phyloP scores from a whole-genome alignment of 345 rosid species.

The Gossypium australe region DNA sequence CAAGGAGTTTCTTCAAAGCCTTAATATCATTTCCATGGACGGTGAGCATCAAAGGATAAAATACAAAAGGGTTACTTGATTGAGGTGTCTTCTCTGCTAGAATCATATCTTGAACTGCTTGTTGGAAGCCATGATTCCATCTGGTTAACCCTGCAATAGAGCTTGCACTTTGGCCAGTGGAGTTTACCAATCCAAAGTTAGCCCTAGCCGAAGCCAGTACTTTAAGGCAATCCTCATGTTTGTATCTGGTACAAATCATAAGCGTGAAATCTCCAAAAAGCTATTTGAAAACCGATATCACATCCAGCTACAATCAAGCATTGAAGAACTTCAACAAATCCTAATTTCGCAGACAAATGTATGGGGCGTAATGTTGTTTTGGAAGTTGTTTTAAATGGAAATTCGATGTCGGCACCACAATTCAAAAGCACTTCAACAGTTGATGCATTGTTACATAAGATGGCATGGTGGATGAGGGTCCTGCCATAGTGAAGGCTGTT shows the following conservation, averaged over 20 bases:
- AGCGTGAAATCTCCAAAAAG: slow-evolving; percentile 47
- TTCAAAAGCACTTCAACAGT: slow-evolving; percentile 43
- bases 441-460: slow-evolving; percentile 47
- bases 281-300: slow-evolving; percentile 41
- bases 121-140: slow-evolving; percentile 45
- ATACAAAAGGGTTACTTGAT: slow-evolving; percentile 35
- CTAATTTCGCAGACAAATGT: slow-evolving; percentile 49
- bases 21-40: slow-evolving; percentile 32
- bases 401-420: slow-evolving; percentile 37
- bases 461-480: slow-evolving; percentile 57
- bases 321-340: slow-evolving; percentile 30
- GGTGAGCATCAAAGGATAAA: slow-evolving; percentile 31
- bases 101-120: slow-evolving; percentile 36
- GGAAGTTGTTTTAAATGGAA: slow-evolving; percentile 27
- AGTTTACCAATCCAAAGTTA: slow-evolving; percentile 43
- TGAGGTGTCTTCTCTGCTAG: slow-evolving; percentile 30
- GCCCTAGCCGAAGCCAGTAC: slow-evolving; percentile 41
- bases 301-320: slow-evolving; percentile 35
- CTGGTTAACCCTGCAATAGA: slow-evolving; percentile 30
- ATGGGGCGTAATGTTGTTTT: slow-evolving; percentile 32
- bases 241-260: slow-evolving; percentile 46
- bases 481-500: slow-evolving; percentile 42
- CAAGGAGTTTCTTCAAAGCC: slow-evolving; percentile 32
- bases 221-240: slow-evolving; percentile 39
- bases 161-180: slow-evolving; percentile 31